Conservation (phyloP, 371 early-diverging fungal genomes). For the Homolaphlyctis polyrhiza region DNA sequence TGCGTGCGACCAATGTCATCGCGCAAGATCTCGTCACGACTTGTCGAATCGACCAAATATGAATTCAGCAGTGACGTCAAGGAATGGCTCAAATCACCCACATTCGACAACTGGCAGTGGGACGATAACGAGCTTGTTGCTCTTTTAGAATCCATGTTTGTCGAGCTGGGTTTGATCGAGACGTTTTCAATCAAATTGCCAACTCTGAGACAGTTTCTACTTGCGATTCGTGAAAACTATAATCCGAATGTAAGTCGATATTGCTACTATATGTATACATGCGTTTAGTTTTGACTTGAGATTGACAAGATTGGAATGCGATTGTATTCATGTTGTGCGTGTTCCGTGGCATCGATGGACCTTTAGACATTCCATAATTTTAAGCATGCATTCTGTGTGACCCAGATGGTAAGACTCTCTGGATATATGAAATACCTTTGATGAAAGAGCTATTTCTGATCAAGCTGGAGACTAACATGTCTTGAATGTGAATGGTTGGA, state of each 20-base stretch:
- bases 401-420: conserved; percentile 39
- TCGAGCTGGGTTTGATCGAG: conserved; percentile 33
- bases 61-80: conserved; percentile 26
- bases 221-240: conserved; percentile 27
- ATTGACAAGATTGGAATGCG: neutral
- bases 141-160: conserved; percentile 42
- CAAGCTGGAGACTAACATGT: neutral
- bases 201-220: conserved; percentile 33
- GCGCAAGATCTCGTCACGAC: no score
- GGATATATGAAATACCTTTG: neutral
- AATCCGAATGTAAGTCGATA: conserved; percentile 31
- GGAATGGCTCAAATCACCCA: conserved; percentile 32
- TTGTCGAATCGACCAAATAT: no score
- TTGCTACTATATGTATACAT: neutral
- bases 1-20: no score
- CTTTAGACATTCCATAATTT: conserved; percentile 46
- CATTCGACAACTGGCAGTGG: conserved; percentile 47
- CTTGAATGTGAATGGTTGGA: neutral
- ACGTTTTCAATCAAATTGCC: conserved; percentile 35
- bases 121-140: conserved; percentile 38
- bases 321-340: no score
- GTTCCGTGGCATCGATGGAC: no score
- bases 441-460: neutral
- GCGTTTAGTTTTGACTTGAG: neutral
- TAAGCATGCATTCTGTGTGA: conserved; percentile 49